A percentile compares a stretch with the other conserved stretches of the same genome.
Evolutionary conservation across 2,329 filamentous ascomycete genomes (phyloP).

Genomic region (Fusarium sororula): DNA sequence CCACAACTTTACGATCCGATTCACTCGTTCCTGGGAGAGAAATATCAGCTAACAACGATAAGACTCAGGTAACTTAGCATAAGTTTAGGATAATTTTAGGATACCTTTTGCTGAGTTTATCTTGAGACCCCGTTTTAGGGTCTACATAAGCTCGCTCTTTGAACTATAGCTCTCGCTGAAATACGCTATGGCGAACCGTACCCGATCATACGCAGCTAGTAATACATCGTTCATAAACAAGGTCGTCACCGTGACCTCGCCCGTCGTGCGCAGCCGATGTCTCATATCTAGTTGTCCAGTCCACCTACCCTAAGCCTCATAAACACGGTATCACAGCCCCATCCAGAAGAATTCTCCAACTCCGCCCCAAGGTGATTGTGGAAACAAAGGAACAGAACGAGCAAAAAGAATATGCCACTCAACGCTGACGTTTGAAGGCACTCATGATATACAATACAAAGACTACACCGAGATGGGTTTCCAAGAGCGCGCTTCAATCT

Average conservation of each 20-base stretch:
- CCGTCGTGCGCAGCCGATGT: constrained; percentile 7
- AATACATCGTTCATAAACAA: constrained; percentile 28
- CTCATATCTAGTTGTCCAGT: constrained; percentile 8
- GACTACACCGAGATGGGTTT: constrained; percentile 3
- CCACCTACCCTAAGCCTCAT: constrained; percentile 27
- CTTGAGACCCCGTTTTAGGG: too few relatives aligned
- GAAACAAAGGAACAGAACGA: constrained; percentile 22
- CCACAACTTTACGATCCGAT: constrained; percentile 3
- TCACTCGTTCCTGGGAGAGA: constrained; percentile 9
- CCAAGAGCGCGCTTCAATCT: not conserved
- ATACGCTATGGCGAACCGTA: constrained; percentile 26
- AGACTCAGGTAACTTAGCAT: too few relatives aligned
- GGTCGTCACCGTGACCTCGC: not conserved
- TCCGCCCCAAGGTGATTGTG: constrained; percentile 25
- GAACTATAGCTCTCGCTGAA: constrained; percentile 33
- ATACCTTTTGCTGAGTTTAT: too few relatives aligned
- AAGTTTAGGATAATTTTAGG: too few relatives aligned
- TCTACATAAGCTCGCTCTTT: constrained; percentile 24
- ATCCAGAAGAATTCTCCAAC: constrained; percentile 30
- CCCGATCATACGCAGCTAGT: constrained; percentile 29
- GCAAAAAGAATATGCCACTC: constrained; percentile 18
- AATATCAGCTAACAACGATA: constrained; percentile 6
- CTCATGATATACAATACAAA: constrained; percentile 39
- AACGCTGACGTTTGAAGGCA: constrained; percentile 22
- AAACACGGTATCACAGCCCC: constrained; percentile 27